Percentiles rank a stretch among this genome's conserved stretches.
Evolutionary conservation across 345 rosid genomes (phyloP).

Genomic region (Abelmoschus esculentus): DNA sequence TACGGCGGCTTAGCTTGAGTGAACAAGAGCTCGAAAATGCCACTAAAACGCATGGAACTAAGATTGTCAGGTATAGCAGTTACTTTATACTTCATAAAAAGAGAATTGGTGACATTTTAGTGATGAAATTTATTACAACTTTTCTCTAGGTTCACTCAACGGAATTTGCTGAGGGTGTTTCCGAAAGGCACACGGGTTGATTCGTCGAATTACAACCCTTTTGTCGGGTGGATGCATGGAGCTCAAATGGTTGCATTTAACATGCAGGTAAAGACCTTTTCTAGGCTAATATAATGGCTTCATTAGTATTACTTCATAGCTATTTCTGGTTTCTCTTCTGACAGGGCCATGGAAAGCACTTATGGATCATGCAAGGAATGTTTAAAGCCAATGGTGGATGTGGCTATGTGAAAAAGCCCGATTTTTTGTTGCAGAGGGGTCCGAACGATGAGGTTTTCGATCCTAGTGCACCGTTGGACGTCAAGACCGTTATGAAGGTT

Average conservation of each 20-base stretch:
- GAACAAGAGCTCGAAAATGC: slow-evolving; percentile 63
- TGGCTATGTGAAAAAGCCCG: slow-evolving; percentile 79
- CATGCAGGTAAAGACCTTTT: slow-evolving; percentile 42
- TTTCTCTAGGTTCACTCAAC: slow-evolving; percentile 58
- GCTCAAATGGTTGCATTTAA: slow-evolving; percentile 99
- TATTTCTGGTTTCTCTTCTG: not conserved
- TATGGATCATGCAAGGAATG: slow-evolving; percentile 89
- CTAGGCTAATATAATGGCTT: too few relatives aligned
- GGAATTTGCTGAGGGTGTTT: slow-evolving; percentile 64
- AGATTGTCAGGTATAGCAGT: slow-evolving; percentile 39
- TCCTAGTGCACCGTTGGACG: slow-evolving; percentile 31
- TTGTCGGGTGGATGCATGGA: slow-evolving; percentile 91
- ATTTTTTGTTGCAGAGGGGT: slow-evolving; percentile 36
- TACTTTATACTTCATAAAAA: not conserved
- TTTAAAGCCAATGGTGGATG: slow-evolving; percentile 80
- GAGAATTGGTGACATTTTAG: not conserved
- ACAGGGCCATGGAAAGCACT: slow-evolving; percentile 59
- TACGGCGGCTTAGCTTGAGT: slow-evolving; percentile 59
- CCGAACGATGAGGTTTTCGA: slow-evolving; percentile 32
- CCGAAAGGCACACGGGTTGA: slow-evolving; percentile 66
- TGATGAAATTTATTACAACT: not conserved
- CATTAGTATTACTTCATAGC: too few relatives aligned
- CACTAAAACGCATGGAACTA: slow-evolving; percentile 29
- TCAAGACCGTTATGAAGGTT: slow-evolving; percentile 53
- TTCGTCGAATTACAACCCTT: slow-evolving; percentile 84